These are phyloP conservation scores for Trichopus zeylanicus DNA, from an alignment of 116 monocot genomes.

Conservation along the genomic window DNA sequence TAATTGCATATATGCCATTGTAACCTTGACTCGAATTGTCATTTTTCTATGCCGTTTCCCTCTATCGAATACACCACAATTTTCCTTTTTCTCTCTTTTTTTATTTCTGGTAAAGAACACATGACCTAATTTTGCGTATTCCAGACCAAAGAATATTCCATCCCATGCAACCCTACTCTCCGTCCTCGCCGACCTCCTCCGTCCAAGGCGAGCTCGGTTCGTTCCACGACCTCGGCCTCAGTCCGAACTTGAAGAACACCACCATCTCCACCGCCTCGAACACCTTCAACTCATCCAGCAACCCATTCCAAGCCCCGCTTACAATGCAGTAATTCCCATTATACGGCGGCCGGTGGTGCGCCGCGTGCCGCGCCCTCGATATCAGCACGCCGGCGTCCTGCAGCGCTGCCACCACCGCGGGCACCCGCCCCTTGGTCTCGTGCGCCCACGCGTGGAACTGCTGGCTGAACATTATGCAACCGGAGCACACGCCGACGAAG, in stretches of 20 bases:
- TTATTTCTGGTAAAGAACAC: too few relatives aligned
- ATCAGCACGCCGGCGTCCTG: constrained; percentile 73
- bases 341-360: constrained; percentile 73
- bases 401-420: constrained; percentile 50
- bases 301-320: constrained; percentile 68
- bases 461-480: constrained; percentile 77
- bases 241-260: constrained; percentile 55
- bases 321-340: constrained; percentile 84
- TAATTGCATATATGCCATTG: too few relatives aligned
- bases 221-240: constrained; percentile 76
- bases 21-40: too few relatives aligned
- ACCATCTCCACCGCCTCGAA: constrained; percentile 78
- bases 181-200: constrained; percentile 18
- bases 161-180: too few relatives aligned
- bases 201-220: constrained; percentile 42
- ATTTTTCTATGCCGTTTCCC: too few relatives aligned
- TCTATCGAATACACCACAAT: too few relatives aligned
- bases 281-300: constrained; percentile 45
- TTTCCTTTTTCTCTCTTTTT: too few relatives aligned
- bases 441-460: constrained; percentile 97
- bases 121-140: too few relatives aligned
- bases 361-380: constrained; percentile 42
- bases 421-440: constrained; percentile 45
- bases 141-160: too few relatives aligned
- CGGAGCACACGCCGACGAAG: constrained; percentile 43